These are phyloP conservation scores for Ceratocystis cacaofunesta DNA, from an alignment of 2,329 filamentous ascomycete genomes.

Conservation along the genomic window DNA sequence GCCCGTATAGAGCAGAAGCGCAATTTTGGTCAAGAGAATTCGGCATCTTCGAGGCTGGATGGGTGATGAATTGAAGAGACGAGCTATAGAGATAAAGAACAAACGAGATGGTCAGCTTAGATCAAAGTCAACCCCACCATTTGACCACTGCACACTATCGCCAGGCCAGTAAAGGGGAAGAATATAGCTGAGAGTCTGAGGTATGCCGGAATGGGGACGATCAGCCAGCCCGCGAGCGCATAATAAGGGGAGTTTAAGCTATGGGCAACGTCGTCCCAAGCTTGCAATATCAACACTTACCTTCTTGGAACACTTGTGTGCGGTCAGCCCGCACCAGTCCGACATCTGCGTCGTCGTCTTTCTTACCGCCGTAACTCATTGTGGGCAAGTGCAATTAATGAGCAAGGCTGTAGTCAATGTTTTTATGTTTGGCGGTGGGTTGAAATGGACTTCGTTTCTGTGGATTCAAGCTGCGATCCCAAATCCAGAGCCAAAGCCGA, in stretches of 20 bases:
- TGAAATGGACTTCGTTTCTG: slow-evolving; percentile 6
- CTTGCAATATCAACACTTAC: slow-evolving; percentile 34
- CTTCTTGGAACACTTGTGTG: slow-evolving; percentile 97
- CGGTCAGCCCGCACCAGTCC: slow-evolving; percentile 94
- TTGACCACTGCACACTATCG: too few relatives aligned
- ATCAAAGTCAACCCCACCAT: neutral
- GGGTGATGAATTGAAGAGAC: slow-evolving; percentile 93
- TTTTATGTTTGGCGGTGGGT: neutral
- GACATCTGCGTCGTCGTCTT: slow-evolving; percentile 93
- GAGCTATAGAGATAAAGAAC: slow-evolving; percentile 42
- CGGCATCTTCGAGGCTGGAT: slow-evolving; percentile 96
- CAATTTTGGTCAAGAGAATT: slow-evolving; percentile 93
- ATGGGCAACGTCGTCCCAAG: neutral
- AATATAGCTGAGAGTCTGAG: too few relatives aligned
- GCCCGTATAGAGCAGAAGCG: slow-evolving; percentile 87
- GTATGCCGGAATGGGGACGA: too few relatives aligned
- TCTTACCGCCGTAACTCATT: slow-evolving; percentile 97
- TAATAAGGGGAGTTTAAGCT: slow-evolving; percentile 9
- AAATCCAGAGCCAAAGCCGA: slow-evolving; percentile 3
- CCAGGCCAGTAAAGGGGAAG: too few relatives aligned
- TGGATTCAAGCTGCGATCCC: slow-evolving; percentile 11
- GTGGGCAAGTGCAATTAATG: slow-evolving; percentile 28
- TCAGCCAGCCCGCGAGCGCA: too few relatives aligned
- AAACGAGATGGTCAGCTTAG: neutral
- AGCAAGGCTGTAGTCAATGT: slow-evolving; percentile 4